A percentile compares a stretch with the other conserved stretches of the same genome.
Evolutionary conservation across 805 yeast genomes (phyloP).

Genomic region (Ogataea ganodermae): DNA sequence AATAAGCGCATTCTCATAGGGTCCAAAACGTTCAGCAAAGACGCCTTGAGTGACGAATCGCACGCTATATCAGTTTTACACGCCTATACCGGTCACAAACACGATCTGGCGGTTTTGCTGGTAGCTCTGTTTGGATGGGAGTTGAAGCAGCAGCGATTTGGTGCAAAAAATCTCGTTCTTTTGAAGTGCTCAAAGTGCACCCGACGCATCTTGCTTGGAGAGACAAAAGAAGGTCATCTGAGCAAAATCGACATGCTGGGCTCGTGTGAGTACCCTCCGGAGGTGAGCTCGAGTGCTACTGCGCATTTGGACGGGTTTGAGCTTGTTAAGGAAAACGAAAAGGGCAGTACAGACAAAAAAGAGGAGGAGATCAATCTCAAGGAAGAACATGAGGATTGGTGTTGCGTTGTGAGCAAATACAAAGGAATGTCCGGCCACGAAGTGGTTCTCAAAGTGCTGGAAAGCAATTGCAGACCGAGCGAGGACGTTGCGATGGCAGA

Average conservation of each 20-base stretch:
- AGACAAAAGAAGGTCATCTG: constrained; percentile 8
- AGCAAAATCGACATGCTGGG: constrained; percentile 19
- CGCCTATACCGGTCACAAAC: constrained; percentile 12
- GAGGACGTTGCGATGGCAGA: neutral
- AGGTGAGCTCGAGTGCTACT: constrained; percentile 16
- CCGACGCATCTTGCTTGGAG: constrained; percentile 35
- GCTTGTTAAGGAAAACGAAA: constrained; percentile 15
- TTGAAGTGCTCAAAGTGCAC: constrained; percentile 38
- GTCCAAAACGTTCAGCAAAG: constrained; percentile 18
- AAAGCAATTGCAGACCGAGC: constrained; percentile 2
- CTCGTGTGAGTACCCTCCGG: constrained; percentile 33
- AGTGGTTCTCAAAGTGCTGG: constrained; percentile 17
- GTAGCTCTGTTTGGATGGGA: constrained; percentile 41
- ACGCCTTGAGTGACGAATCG: constrained; percentile 25
- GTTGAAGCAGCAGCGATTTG: constrained; percentile 31
- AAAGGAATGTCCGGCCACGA: constrained; percentile 18
- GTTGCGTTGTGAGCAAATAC: constrained; percentile 30
- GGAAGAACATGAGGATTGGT: constrained; percentile 42
- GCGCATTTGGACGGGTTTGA: constrained; percentile 11
- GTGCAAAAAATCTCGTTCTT: constrained; percentile 28
- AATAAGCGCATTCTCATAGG: constrained; percentile 17
- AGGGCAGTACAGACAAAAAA: constrained; percentile 8
- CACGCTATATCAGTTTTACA: constrained; percentile 17
- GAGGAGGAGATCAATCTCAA: constrained; percentile 33
- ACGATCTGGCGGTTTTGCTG: constrained; percentile 16